A percentile compares a stretch with the other conserved stretches of the same genome.
phyloP scores from a whole-genome alignment of 768 basidiomycete genomes.

The Serendipita sp. region DNA sequence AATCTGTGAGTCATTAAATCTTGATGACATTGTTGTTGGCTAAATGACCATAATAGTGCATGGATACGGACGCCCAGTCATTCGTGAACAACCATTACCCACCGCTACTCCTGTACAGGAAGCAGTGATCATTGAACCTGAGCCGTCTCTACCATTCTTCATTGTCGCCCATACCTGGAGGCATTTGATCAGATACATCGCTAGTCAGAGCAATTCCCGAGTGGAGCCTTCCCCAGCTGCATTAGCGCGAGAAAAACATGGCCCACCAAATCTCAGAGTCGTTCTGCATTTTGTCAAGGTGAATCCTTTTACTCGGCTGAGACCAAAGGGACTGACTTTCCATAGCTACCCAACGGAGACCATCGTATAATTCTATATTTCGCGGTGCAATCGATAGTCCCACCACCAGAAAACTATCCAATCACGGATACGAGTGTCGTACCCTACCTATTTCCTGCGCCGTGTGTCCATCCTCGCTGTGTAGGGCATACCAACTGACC shows the following conservation, averaged over 20 bases:
- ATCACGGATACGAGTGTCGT: not conserved
- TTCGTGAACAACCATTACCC: not conserved
- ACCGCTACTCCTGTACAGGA: not conserved
- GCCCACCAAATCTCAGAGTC: not conserved
- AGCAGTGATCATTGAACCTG: not conserved
- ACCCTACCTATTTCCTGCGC: not conserved
- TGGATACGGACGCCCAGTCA: not conserved
- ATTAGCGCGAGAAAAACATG: constrained; percentile 2
- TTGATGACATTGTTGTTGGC: not conserved
- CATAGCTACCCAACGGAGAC: not conserved
- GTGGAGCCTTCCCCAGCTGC: constrained; percentile 1
- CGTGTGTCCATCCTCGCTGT: not conserved
- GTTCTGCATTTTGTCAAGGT: not conserved
- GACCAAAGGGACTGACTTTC: not conserved
- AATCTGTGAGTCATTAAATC: not conserved
- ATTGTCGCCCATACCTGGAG: constrained; percentile 2
- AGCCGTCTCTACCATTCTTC: not conserved
- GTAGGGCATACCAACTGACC: too few relatives aligned
- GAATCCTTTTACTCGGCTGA: too few relatives aligned
- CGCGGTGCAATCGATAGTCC: not conserved
- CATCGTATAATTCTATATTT: not conserved
- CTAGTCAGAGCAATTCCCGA: not conserved
- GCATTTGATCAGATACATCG: not conserved
- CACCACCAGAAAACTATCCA: not conserved
- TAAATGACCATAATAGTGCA: not conserved